Conservation (phyloP, 2,329 filamentous ascomycete genomes). For the Xylariaceae sp. region DNA sequence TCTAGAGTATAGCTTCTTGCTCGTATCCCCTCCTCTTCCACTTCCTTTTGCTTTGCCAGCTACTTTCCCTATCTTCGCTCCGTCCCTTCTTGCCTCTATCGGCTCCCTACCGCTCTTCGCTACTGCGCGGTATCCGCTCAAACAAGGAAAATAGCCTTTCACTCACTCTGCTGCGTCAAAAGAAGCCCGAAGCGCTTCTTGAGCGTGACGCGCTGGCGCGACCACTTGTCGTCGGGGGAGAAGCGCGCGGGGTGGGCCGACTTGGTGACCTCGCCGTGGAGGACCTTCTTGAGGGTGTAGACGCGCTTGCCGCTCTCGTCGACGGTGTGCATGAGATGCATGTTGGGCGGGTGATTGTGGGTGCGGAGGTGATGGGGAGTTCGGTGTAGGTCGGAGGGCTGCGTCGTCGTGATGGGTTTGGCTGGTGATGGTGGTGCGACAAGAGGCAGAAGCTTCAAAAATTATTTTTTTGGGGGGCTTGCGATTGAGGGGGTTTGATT, state of each 20-base stretch:
- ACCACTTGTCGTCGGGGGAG: conserved; percentile 98
- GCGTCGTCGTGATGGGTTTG: too few relatives aligned
- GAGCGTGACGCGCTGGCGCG: conserved; percentile 87
- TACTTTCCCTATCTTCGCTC: too few relatives aligned
- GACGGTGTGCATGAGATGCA: conserved; percentile 77
- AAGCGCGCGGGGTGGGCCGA: conserved; percentile 94
- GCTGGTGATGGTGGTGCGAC: not conserved
- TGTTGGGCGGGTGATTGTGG: conserved; percentile 24
- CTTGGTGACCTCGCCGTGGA: conserved; percentile 82
- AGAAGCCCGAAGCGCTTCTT: conserved; percentile 91
- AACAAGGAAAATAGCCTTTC: too few relatives aligned
- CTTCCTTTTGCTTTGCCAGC: too few relatives aligned
- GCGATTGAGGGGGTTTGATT: conserved; percentile 7
- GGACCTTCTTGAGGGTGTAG: conserved; percentile 94
- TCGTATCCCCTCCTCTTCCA: too few relatives aligned
- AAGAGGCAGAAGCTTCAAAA: conserved; percentile 9
- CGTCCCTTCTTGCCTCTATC: too few relatives aligned
- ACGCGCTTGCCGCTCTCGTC: conserved; percentile 77
- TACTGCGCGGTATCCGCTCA: too few relatives aligned
- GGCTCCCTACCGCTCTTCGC: too few relatives aligned
- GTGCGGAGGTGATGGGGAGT: not conserved
- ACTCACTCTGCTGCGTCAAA: conserved; percentile 69
- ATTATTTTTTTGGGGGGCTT: conserved; percentile 8
- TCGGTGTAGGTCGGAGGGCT: not conserved
- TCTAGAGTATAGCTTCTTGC: too few relatives aligned